These are phyloP conservation scores for Penicillium odoratum DNA, from an alignment of 495 filamentous ascomycete genomes.

Conservation along the genomic window DNA sequence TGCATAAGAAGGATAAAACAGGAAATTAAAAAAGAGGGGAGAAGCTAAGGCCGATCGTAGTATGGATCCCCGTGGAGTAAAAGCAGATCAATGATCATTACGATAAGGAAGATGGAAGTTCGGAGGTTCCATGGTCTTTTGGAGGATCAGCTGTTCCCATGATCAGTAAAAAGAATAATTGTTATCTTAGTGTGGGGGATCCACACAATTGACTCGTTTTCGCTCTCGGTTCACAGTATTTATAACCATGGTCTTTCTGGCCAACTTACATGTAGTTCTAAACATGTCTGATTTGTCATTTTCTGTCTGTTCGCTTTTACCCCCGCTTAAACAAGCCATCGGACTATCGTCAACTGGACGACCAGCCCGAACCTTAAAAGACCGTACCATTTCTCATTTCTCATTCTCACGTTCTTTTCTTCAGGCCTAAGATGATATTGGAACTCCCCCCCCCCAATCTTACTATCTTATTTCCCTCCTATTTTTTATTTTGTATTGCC, in stretches of 20 bases:
- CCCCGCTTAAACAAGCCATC: neutral
- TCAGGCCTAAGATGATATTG: neutral
- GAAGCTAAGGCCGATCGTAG: slow-evolving; percentile 27
- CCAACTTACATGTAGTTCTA: neutral
- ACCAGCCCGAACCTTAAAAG: slow-evolving; percentile 11
- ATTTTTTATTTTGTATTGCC: too few relatives aligned
- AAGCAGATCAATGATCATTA: slow-evolving; percentile 21
- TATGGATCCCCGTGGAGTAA: slow-evolving; percentile 28
- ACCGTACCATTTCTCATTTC: neutral
- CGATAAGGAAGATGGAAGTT: slow-evolving; percentile 15
- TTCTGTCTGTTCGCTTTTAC: neutral
- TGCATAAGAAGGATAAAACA: slow-evolving; percentile 22
- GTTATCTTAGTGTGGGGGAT: neutral
- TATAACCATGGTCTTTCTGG: neutral
- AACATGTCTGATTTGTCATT: neutral
- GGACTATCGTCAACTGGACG: slow-evolving; percentile 7
- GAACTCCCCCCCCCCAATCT: too few relatives aligned
- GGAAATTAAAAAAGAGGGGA: slow-evolving; percentile 30
- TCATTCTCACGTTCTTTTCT: neutral
- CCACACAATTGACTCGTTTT: neutral
- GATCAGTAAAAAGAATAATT: too few relatives aligned
- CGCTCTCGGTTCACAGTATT: neutral
- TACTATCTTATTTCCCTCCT: too few relatives aligned
- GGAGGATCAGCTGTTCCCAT: neutral
- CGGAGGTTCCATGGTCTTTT: slow-evolving; percentile 6